These are phyloP conservation scores for Singerocomus inundabilis DNA, from an alignment of 1,284 basidiomycete species.

Conservation along the genomic window DNA sequence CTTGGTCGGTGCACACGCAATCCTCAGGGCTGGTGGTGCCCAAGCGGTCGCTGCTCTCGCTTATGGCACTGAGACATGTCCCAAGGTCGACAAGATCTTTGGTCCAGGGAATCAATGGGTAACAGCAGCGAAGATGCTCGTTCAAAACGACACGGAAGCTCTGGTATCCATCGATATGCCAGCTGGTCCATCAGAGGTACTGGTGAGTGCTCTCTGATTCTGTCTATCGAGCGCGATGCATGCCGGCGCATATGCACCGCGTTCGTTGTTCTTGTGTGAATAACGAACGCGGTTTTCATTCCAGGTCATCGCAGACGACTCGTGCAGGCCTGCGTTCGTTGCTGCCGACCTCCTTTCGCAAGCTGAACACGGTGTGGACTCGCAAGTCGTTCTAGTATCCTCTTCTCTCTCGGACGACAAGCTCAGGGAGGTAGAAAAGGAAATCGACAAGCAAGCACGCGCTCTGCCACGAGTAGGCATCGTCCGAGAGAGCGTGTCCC, in stretches of 20 bases:
- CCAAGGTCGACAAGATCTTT: slow-evolving; percentile 99
- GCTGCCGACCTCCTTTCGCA: slow-evolving; percentile 97
- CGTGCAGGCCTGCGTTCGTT: slow-evolving; percentile 86
- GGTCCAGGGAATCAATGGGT: slow-evolving; percentile 99
- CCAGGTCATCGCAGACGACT: slow-evolving; percentile 90
- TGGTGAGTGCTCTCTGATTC: slow-evolving; percentile 56
- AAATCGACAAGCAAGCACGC: slow-evolving; percentile 87
- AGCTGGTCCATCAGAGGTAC: slow-evolving; percentile 94
- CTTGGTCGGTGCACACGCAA: slow-evolving; percentile 82
- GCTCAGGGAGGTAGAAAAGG: slow-evolving; percentile 75
- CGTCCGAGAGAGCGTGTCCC: slow-evolving; percentile 86
- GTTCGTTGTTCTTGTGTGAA: slow-evolving; percentile 39
- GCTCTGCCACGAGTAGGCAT: slow-evolving; percentile 89
- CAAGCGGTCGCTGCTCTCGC: slow-evolving; percentile 98
- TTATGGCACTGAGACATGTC: slow-evolving; percentile 92
- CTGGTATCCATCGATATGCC: slow-evolving; percentile 99
- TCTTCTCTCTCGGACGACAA: slow-evolving; percentile 65
- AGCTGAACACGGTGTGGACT: slow-evolving; percentile 97
- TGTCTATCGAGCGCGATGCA: slow-evolving; percentile 16
- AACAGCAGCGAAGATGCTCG: slow-evolving; percentile 98
- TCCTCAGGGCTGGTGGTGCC: slow-evolving; percentile 93
- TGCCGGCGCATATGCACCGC: slow-evolving; percentile 25
- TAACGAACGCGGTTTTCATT: slow-evolving; percentile 34
- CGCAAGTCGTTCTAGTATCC: slow-evolving; percentile 92
- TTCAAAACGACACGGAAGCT: slow-evolving; percentile 98